phyloP scores from a whole-genome alignment of 2,329 filamentous ascomycete genomes.

The Talaromyces marneffei region DNA sequence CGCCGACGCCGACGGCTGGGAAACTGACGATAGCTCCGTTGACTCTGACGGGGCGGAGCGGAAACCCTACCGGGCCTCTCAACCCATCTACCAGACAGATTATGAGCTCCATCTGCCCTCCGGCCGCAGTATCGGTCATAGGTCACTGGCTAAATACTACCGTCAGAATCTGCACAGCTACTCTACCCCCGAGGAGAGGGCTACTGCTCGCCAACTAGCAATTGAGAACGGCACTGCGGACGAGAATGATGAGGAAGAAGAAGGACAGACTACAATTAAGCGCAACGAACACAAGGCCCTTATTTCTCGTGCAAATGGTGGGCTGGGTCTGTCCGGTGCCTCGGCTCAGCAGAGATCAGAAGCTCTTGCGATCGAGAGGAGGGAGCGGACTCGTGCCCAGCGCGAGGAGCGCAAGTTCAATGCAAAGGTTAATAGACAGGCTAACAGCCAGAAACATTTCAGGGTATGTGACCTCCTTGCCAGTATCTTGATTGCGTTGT shows the following conservation, averaged over 20 bases:
- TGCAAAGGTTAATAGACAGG: conserved; percentile 64
- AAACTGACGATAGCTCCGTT: conserved; percentile 87
- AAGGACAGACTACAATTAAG: conserved; percentile 42
- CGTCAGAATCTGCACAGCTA: conserved; percentile 86
- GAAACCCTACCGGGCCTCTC: conserved; percentile 67
- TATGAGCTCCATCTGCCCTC: conserved; percentile 90
- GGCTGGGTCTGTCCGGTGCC: conserved; percentile 69
- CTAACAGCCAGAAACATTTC: conserved; percentile 74
- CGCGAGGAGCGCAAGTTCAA: conserved; percentile 58
- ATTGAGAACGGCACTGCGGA: conserved; percentile 45
- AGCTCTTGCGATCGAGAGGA: conserved; percentile 61
- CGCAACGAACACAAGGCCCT: conserved; percentile 48
- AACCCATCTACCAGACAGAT: conserved; percentile 82
- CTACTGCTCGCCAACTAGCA: conserved; percentile 57
- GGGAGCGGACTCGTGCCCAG: conserved; percentile 60
- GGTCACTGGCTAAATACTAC: conserved; percentile 81
- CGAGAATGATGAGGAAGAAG: conserved; percentile 31
- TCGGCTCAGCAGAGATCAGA: conserved; percentile 68
- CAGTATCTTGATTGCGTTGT: not conserved
- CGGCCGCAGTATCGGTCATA: conserved; percentile 82
- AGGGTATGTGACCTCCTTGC: conserved; percentile 44
- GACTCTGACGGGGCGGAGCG: conserved; percentile 67
- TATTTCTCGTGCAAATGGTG: conserved; percentile 65
- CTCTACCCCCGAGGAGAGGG: conserved; percentile 70
- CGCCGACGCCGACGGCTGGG: conserved; percentile 75